phyloP scores from a whole-genome alignment of 2,329 filamentous ascomycete genomes.

The Tolypocladium endophyticum region DNA sequence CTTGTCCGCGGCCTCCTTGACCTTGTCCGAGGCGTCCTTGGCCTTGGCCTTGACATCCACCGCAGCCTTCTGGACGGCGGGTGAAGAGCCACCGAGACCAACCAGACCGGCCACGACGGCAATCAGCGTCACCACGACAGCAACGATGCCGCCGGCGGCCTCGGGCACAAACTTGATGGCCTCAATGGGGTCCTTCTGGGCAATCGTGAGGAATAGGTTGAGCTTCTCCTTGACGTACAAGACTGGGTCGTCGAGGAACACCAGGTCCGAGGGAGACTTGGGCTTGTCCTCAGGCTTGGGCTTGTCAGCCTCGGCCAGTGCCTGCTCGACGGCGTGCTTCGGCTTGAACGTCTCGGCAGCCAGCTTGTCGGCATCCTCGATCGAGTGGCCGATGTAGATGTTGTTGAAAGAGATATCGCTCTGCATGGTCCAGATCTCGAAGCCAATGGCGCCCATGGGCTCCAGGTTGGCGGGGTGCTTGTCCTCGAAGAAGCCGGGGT shows the following conservation, averaged over 20 bases:
- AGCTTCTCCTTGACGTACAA: slow-evolving; percentile 85
- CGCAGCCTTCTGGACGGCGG: slow-evolving; percentile 64
- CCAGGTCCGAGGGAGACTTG: slow-evolving; percentile 65
- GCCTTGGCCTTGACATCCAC: slow-evolving; percentile 57
- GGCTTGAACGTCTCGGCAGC: slow-evolving; percentile 80
- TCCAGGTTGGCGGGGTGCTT: slow-evolving; percentile 95
- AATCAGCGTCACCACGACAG: slow-evolving; percentile 58
- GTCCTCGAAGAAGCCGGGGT: slow-evolving; percentile 95
- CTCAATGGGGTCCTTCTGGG: slow-evolving; percentile 68
- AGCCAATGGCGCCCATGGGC: slow-evolving; percentile 96
- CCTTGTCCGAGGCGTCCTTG: slow-evolving; percentile 49
- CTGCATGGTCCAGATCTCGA: slow-evolving; percentile 99
- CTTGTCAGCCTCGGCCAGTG: slow-evolving; percentile 66
- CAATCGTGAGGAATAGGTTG: slow-evolving; percentile 79
- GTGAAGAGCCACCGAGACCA: slow-evolving; percentile 52
- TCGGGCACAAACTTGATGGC: slow-evolving; percentile 87
- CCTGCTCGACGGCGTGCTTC: slow-evolving; percentile 77
- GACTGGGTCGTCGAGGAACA: slow-evolving; percentile 86
- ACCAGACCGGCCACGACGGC: slow-evolving; percentile 60
- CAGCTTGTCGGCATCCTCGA: slow-evolving; percentile 84
- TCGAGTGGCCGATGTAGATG: slow-evolving; percentile 98
- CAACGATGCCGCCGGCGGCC: slow-evolving; percentile 70
- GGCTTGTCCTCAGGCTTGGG: slow-evolving; percentile 59
- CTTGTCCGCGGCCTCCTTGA: slow-evolving; percentile 59
- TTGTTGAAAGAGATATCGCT: slow-evolving; percentile 98